Evolutionary conservation across 31 red algal species (phyloP).

Genomic region (Asparagopsis taxiformis): DNA sequence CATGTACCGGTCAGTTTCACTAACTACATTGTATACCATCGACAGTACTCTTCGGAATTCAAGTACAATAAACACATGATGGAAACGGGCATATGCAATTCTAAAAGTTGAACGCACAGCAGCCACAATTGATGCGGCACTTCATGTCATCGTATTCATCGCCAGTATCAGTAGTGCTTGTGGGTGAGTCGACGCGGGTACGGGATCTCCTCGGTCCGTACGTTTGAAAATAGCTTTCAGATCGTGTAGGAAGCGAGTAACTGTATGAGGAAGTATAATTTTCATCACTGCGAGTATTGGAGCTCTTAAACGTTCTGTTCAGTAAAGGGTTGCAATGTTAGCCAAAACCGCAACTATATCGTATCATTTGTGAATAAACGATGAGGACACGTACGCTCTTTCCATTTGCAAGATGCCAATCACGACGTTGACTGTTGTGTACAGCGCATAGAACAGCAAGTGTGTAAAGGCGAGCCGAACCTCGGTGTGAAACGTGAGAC

Average conservation of each 20-base stretch:
- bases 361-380: too few relatives aligned
- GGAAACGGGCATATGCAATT: neutral
- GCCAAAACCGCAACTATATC: too few relatives aligned
- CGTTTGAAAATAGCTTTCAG: too few relatives aligned
- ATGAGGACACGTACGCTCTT: too few relatives aligned
- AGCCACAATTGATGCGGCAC: conserved; percentile 5
- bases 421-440: neutral
- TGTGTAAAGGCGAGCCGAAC: conserved; percentile 4
- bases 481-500: neutral
- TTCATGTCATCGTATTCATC: conserved; percentile 19
- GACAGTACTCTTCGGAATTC: neutral
- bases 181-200: too few relatives aligned
- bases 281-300: too few relatives aligned
- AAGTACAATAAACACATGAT: neutral
- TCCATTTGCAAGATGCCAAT: neutral
- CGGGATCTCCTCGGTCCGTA: too few relatives aligned
- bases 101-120: conserved; percentile 18
- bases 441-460: conserved; percentile 14
- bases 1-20: neutral
- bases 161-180: too few relatives aligned
- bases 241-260: too few relatives aligned
- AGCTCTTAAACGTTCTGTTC: too few relatives aligned
- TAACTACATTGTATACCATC: neutral
- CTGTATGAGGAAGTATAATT: too few relatives aligned
- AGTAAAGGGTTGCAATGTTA: too few relatives aligned